These are phyloP conservation scores for Curvularia hawaiiensis DNA, from an alignment of 2,329 filamentous ascomycete species.

Conservation along the genomic window DNA sequence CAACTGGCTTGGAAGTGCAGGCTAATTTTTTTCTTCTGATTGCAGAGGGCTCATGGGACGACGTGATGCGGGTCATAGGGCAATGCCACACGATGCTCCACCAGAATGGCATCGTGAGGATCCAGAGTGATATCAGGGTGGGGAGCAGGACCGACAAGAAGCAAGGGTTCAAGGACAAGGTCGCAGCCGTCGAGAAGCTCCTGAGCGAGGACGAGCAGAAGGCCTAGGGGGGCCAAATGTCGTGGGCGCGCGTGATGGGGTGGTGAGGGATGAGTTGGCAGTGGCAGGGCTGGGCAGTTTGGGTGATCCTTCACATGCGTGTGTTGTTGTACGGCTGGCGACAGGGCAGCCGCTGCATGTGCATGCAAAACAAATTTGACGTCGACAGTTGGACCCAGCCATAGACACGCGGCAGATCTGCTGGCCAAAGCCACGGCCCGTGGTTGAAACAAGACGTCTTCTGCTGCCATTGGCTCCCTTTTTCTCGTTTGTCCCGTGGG, in stretches of 20 bases:
- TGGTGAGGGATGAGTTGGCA: conserved; percentile 12
- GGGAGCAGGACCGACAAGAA: conserved; percentile 87
- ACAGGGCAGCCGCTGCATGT: not conserved
- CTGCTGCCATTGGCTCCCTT: conserved; percentile 30
- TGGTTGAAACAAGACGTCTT: conserved; percentile 16
- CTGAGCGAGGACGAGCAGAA: conserved; percentile 45
- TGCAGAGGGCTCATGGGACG: conserved; percentile 87
- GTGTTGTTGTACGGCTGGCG: not conserved
- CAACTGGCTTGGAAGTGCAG: not conserved
- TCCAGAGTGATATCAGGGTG: conserved; percentile 87
- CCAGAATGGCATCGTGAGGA: conserved; percentile 57
- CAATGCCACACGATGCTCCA: conserved; percentile 49
- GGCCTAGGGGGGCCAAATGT: conserved; percentile 2
- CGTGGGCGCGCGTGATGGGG: conserved; percentile 6
- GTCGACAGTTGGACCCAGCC: not conserved
- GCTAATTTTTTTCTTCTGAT: conserved; percentile 10
- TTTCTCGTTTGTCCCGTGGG: conserved; percentile 18
- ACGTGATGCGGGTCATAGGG: conserved; percentile 68
- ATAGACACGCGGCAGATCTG: conserved; percentile 10
- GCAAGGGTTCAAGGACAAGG: conserved; percentile 82
- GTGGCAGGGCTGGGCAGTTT: not conserved
- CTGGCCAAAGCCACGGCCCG: conserved; percentile 6
- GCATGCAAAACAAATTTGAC: conserved; percentile 15
- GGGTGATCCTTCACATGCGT: not conserved
- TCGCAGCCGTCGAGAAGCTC: conserved; percentile 63